Base-by-base conservation (phyloP, 2,329 filamentous ascomycete genomes). In the Xylariaceae sp. region DNA sequence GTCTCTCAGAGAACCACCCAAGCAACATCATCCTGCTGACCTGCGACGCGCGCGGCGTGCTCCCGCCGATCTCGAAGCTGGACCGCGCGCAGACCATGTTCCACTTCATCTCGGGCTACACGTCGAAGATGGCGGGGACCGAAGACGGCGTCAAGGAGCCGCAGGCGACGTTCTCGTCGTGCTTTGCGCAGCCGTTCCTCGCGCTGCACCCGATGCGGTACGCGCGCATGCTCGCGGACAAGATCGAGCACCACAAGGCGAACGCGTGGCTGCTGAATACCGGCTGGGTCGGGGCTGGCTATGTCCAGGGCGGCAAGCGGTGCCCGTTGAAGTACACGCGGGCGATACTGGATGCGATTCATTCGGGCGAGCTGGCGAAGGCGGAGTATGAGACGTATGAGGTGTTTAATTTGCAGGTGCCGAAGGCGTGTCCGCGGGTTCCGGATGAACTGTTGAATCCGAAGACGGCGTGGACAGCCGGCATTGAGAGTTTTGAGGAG, bases 21-120 rank as follows among this genome's bases (percentile, higher is more conserved):
- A 88, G 83, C 77, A 99, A 99, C 86, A 97, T 99, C 78, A 90
- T 99, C 73, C 88, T 99, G 69, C 87, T 99, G 70, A 99, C 94
- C 64, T 99, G 94, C 80, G 94, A 99, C 72, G 94, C 94, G 62
- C 91, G 94, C 68, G 94, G 94, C 81, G 94, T 99, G 53, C 87
- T 99, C 58, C 94, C 94, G 59, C 94, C 94, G 53, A 97, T 99
- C 79, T 97, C 92, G 71, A 97, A 97, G 84, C 88, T 99, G 74
- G 87, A 89, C 82, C 85, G 88, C 66, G 86, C 90, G 71, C 94
- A 97, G 81, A 96, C 92, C 76, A 97, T 99, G 93, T 99, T 97
- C 88, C 94, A 99, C 84, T 99, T 99, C 87, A 99, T 99, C 79
- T 96, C 90, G 15, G 94, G 94, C 70, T 99, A 99, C 84, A 99